Evolutionary conservation across 2,329 filamentous ascomycete genomes (phyloP), one percentile per base, ranked within the genome.

Genomic region (Ophiostoma novo-ulmi): DNA sequence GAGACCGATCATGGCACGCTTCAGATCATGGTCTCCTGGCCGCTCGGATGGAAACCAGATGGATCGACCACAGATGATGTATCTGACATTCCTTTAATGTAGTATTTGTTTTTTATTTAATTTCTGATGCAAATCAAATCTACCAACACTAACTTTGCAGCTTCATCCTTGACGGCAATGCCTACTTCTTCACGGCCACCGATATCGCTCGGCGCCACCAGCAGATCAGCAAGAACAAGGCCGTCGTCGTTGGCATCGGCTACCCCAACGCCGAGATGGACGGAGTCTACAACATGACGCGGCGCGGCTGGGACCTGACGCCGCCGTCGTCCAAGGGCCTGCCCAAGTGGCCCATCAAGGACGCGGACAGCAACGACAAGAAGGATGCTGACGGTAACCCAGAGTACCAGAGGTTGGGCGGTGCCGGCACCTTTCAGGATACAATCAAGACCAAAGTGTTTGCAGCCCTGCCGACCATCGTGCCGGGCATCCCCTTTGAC

Each of bases 211-310:
- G 72, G 10, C 70, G 72, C 8, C 68, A 70, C 13, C 66, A 73
- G 39, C 67, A 61, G n/a, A 17, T 55, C 4, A 20, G 17, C n/a
- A 38, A 61, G 20, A 71, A 68, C n/a, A 44, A 52, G 35, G 69
- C 69, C 17, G 44, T 73, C 14, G n/a, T 73, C 14, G 72, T 73
- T 10, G 72, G 52, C 52, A 68, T 73, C 38, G 72, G 70, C 69
- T 73, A 73, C 31, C 72, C 72, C 7, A 22, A 71, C 31, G 70
- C 72, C 7, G 31, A 35, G n/a, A 17, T 20, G 3, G 63, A 68
- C 7, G 22, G n/a, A 11, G 69, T 73, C 11, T 70, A 69, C 48
- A 44, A 38, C 5, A 36, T 39, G 6, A 17, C 3, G 20, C 69
- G 72, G 17, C 69, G 72, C 31, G 36, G 8, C 17, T 48, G 41